Base-by-base conservation (phyloP, 1,139 yeast species). In the Eremothecium cymbalariae region DNA sequence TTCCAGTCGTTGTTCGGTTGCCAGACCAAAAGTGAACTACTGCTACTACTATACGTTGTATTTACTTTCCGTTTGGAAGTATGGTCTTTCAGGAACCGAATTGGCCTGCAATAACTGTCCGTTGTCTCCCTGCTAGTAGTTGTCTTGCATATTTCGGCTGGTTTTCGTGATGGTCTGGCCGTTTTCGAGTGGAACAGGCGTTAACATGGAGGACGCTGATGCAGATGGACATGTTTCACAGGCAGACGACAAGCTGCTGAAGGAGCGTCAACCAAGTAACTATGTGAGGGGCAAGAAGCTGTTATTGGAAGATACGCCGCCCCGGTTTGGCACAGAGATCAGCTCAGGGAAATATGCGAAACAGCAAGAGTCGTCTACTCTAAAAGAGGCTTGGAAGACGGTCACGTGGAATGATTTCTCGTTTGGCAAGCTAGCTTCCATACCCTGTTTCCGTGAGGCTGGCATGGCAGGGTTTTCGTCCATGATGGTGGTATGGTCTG, bases 391-490 rank as follows among this genome's bases (percentile, higher is more conserved):
- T 0, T 48, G 61, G 40, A 44, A 47, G 6, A 37, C 58, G 2
- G 50, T 66, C 8, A 39, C 50, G 2, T 26, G 48, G 22, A 61
- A 64, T 0, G 94, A 84, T 53, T 80, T 86, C 53, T 62, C 69
- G 7, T 48, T 74, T 6, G 65, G 64, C 3, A 67, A 70, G 29
- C 64, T 80, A 39, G 67, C 76, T 12, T 62, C 65, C 38, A 82
- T 86, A 56, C 95, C 97, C 2, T 88, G 97, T 57, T 84, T 88
- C 57, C 67, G 95, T 43, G 90, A 82, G 40, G 93, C 95, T 2
- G 84, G 86, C 57, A 65, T 88, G 43, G 72, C 94, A 0, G 97
- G 96, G 4, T 74, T 85, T 42, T 79, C 85, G 22, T 76, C 90
- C n/a, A 74, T 85, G 68, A 82, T 79, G 18, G 93, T 84, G 0